Evolutionary conservation across 306 rosid species (phyloP).

Genomic region (Rubus idaeus): DNA sequence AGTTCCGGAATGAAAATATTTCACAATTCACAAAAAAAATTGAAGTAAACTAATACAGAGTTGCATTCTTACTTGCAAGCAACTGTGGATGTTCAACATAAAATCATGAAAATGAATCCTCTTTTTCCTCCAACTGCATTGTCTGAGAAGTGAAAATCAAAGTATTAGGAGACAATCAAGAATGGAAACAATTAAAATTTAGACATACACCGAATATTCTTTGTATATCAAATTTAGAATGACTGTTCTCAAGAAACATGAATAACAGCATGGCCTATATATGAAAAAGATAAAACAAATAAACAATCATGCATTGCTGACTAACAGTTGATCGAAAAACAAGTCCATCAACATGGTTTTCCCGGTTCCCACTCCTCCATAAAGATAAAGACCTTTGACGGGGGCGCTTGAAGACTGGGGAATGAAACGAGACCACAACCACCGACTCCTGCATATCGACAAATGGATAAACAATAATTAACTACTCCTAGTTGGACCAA

Average conservation of each 20-base stretch:
- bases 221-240: not conserved
- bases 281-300: slow-evolving; percentile 9
- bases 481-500: not conserved
- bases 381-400: slow-evolving; percentile 88
- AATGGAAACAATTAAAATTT: slow-evolving; percentile 22
- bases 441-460: slow-evolving; percentile 58
- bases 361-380: slow-evolving; percentile 98
- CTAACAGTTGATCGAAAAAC: slow-evolving; percentile 90
- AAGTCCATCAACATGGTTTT: slow-evolving; percentile 99
- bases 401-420: slow-evolving; percentile 76
- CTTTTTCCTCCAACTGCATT: slow-evolving; percentile 78
- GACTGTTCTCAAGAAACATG: slow-evolving; percentile 16
- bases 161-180: slow-evolving; percentile 27
- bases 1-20: not conserved
- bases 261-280: not conserved
- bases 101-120: slow-evolving; percentile 98
- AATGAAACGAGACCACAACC: slow-evolving; percentile 96
- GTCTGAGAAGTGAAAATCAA: slow-evolving; percentile 47
- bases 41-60: slow-evolving; percentile 8
- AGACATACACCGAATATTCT: slow-evolving; percentile 20
- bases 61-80: slow-evolving; percentile 70
- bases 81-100: slow-evolving; percentile 89
- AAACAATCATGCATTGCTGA: slow-evolving; percentile 26
- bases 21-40: not conserved
- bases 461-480: slow-evolving; percentile 12